phyloP scores from a whole-genome alignment of 2,329 filamentous ascomycete genomes.

The Hyphodiscus sp. region DNA sequence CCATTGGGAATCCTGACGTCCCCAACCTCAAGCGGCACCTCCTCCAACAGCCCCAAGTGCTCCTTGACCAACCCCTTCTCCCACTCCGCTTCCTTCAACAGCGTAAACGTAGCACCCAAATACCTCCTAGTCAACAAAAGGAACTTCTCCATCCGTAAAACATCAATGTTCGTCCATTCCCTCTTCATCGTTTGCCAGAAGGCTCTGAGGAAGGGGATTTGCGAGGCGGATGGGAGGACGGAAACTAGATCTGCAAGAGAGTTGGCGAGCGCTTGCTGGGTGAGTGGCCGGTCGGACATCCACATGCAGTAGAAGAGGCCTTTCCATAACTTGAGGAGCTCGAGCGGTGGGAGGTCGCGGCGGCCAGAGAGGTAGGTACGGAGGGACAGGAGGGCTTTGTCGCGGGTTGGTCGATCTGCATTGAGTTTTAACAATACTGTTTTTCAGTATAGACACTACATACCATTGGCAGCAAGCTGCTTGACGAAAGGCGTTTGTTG shows the following conservation, averaged over 20 bases:
- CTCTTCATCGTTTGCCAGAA: constrained; percentile 67
- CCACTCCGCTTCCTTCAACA: constrained; percentile 33
- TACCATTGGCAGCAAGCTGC: constrained; percentile 32
- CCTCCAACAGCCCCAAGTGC: constrained; percentile 41
- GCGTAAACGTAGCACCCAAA: constrained; percentile 61
- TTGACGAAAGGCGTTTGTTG: constrained; percentile 31
- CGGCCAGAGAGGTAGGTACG: constrained; percentile 64
- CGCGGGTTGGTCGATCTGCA: constrained; percentile 70
- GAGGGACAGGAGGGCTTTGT: constrained; percentile 70
- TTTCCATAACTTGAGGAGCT: constrained; percentile 87
- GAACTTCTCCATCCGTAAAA: constrained; percentile 86
- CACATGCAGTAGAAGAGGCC: constrained; percentile 89
- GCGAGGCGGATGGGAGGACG: constrained; percentile 43
- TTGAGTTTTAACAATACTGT: background rate
- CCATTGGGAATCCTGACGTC: constrained; percentile 64
- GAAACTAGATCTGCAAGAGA: constrained; percentile 68
- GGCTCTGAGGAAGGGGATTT: constrained; percentile 46
- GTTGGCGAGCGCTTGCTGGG: constrained; percentile 75
- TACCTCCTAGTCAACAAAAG: constrained; percentile 76
- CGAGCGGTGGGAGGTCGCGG: constrained; percentile 55
- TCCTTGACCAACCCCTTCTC: constrained; percentile 32
- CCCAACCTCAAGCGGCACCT: constrained; percentile 37
- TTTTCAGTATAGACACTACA: background rate
- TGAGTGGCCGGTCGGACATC: constrained; percentile 86
- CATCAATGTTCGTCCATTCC: constrained; percentile 67